Evolutionary conservation across 495 filamentous ascomycete species (phyloP), one percentile per base, ranked within the genome.

Genomic region (Hypoxylon fragiforme): DNA sequence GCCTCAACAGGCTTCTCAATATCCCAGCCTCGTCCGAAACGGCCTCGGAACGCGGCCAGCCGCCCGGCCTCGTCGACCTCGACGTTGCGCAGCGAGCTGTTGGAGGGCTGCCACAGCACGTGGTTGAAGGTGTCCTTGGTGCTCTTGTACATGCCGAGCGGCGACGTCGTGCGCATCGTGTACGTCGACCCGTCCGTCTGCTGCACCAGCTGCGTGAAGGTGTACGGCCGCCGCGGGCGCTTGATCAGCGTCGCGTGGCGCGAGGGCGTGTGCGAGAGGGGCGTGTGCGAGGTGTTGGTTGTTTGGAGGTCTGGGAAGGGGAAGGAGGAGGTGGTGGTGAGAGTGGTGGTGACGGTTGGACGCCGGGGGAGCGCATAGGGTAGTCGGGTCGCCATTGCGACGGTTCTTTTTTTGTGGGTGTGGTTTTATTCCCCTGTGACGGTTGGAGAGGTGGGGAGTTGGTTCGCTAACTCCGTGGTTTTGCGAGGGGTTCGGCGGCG

Each of bases 61-160:
- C 88, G 85, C 20, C 94, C 94, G 16, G 94, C 95, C 83, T 97
- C 94, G 67, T 98, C 94, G 53, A 92, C 84, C 71, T 97, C 95
- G 46, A 97, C 80, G 64, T 91, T 95, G 65, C 85, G 73, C 68
- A 98, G 73, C 46, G 85, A 84, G 67, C 84, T 82, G 51, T 84
- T 81, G 28, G 76, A 81, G 1, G 94, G 95, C 68, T 97, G 94
- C 94, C 94, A 98, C 21, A 96, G 70, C 3, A 86, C 74, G 52
- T 89, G 83, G 78, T 97, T 98, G 58, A 89, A 83, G 38, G 83
- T 86, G 79, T 98, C 94, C 70, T 92, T 91, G 34, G 80, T 83
- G 44, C 78, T 81, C 50, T 81, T 81, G 79, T 91, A 89, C 34
- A 97, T 73, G 2, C 89, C 87, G 11, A 73, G 57, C 2, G 94